Conservation (phyloP, 306 rosid genomes). For the Pyrus bretschneideri region DNA sequence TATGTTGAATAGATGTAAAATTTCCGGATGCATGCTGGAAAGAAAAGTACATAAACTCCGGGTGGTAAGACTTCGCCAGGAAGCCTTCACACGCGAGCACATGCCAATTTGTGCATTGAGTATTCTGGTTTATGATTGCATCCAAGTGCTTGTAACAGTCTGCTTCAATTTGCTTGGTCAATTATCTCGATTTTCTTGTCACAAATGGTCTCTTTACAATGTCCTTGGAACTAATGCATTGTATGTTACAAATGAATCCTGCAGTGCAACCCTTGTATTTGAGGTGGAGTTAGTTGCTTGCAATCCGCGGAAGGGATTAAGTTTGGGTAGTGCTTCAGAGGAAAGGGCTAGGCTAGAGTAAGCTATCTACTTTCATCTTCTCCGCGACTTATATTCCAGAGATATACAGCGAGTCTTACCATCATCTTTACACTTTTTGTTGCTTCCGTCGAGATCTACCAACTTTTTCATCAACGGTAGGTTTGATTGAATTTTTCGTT, state of each 20-base stretch:
- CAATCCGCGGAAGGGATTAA: conserved; percentile 84
- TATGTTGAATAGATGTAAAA: not conserved
- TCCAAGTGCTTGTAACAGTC: not conserved
- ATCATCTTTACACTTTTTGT: not conserved
- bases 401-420: not conserved
- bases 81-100: not conserved
- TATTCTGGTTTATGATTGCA: not conserved
- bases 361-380: conserved; percentile 15
- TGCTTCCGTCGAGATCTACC: not conserved
- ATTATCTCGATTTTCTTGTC: not conserved
- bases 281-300: conserved; percentile 92
- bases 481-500: conserved; percentile 4
- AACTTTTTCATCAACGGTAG: not conserved
- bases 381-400: not conserved
- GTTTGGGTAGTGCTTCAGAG: conserved; percentile 79
- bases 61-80: not conserved
- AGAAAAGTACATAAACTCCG: not conserved
- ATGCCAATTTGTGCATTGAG: not conserved
- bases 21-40: not conserved
- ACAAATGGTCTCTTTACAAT: not conserved
- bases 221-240: not conserved
- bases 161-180: not conserved
- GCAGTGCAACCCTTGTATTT: conserved; percentile 86
- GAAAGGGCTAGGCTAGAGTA: conserved; percentile 97
- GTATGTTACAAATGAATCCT: not conserved